Percentiles rank a stretch among this genome's conserved stretches.
Conservation (phyloP, 2,329 filamentous ascomycete species). For the Coniochaeta prunicola region DNA sequence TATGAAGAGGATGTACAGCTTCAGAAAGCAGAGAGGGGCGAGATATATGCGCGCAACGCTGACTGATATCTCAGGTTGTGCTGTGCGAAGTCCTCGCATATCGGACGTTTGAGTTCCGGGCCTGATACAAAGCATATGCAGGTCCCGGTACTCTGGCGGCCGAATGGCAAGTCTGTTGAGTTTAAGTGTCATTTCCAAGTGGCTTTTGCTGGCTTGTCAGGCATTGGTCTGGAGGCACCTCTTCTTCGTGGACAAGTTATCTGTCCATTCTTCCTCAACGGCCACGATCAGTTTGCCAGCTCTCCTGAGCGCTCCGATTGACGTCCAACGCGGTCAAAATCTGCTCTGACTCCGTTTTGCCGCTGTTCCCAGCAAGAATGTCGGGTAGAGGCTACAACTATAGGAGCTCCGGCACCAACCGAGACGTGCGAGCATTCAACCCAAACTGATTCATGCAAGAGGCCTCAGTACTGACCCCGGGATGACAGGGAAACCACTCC, state of each 20-base stretch:
- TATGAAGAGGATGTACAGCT: neutral
- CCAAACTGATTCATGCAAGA: neutral
- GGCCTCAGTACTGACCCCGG: neutral
- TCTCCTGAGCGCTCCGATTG: neutral
- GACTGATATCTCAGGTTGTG: neutral
- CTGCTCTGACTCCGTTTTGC: neutral
- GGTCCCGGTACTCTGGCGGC: neutral
- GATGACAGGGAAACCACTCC: slow-evolving; percentile 16
- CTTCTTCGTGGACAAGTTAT: neutral
- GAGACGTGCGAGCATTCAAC: slow-evolving; percentile 5
- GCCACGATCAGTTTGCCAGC: neutral
- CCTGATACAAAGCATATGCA: neutral
- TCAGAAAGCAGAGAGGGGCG: neutral
- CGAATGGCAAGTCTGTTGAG: neutral
- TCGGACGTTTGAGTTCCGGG: neutral
- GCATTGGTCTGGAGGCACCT: neutral
- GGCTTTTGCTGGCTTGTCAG: neutral
- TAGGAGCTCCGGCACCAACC: slow-evolving; percentile 15
- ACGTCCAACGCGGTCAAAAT: neutral
- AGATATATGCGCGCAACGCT: neutral
- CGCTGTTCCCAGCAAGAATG: slow-evolving; percentile 6
- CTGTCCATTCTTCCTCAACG: neutral
- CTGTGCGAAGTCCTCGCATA: neutral
- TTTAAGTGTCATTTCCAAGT: neutral
- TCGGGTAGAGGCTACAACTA: slow-evolving; percentile 14